phyloP scores from a whole-genome alignment of 345 rosid genomes.

The Corymbia maculata region DNA sequence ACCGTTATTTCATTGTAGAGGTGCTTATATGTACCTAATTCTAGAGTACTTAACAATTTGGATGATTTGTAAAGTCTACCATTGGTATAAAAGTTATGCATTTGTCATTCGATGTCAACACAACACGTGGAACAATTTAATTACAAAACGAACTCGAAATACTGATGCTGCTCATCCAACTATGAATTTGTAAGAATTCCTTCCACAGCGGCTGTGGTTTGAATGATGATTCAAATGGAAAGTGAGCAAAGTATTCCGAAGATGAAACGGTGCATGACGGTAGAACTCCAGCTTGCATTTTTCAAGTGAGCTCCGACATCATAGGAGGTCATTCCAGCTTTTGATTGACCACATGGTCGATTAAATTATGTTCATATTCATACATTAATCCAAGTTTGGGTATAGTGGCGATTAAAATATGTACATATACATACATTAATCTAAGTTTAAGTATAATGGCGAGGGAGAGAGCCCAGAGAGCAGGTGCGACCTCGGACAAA shows the following conservation, averaged over 20 bases:
- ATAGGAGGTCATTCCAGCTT: neutral
- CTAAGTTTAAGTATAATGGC: neutral
- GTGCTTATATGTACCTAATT: neutral
- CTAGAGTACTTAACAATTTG: neutral
- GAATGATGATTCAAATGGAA: neutral
- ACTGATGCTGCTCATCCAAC: neutral
- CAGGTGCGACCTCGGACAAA: neutral
- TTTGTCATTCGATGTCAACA: accelerated
- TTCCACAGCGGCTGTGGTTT: neutral
- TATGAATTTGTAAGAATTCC: accelerated
- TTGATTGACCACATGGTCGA: neutral
- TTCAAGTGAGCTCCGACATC: neutral
- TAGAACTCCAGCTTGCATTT: neutral
- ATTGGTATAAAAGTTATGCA: neutral
- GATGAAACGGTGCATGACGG: neutral
- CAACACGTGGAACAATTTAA: neutral
- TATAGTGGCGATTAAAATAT: neutral
- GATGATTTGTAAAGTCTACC: no score
- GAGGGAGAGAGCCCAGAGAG: neutral
- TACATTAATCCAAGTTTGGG: neutral
- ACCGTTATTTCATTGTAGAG: neutral
- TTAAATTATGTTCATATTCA: neutral
- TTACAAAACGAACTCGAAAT: accelerated
- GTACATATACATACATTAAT: neutral
- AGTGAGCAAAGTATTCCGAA: neutral